phyloP scores from a whole-genome alignment of 306 rosid genomes.

The Hylodesmum podocarpum region DNA sequence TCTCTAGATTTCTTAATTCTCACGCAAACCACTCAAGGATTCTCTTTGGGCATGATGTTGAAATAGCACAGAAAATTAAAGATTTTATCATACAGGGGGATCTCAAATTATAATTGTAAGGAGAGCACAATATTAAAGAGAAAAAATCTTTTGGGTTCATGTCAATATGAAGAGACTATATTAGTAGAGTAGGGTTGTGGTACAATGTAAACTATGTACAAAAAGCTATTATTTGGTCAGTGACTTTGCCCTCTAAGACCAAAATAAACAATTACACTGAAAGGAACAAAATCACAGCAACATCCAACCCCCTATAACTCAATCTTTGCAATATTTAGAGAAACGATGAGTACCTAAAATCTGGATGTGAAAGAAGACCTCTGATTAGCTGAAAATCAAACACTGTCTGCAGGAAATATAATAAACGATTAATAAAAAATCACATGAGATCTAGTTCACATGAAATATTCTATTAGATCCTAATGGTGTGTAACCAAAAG shows the following conservation, averaged over 20 bases:
- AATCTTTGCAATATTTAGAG: constrained; percentile 11
- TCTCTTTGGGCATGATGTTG: not conserved
- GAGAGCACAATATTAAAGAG: not conserved
- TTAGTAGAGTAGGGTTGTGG: not conserved
- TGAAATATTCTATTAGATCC: constrained; percentile 25
- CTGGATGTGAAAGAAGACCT: constrained; percentile 69
- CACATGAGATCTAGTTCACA: constrained; percentile 25
- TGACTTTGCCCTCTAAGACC: not conserved
- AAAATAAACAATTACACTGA: not conserved
- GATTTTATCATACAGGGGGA: not conserved
- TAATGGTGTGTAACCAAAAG: not conserved
- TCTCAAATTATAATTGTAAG: not conserved
- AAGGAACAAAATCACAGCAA: constrained; percentile 14
- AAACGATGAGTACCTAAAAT: constrained; percentile 63
- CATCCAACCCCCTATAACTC: not conserved
- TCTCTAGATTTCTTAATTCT: not conserved
- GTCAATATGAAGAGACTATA: not conserved
- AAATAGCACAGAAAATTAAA: not conserved
- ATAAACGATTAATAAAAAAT: not conserved
- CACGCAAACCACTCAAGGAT: not conserved
- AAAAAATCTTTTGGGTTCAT: not conserved
- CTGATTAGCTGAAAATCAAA: constrained; percentile 86
- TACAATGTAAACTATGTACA: not conserved
- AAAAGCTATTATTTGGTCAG: not conserved
- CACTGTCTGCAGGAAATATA: constrained; percentile 61